Conservation (phyloP, 2,329 filamentous ascomycete genomes). For the Cephalotrichum gorgonifer region DNA sequence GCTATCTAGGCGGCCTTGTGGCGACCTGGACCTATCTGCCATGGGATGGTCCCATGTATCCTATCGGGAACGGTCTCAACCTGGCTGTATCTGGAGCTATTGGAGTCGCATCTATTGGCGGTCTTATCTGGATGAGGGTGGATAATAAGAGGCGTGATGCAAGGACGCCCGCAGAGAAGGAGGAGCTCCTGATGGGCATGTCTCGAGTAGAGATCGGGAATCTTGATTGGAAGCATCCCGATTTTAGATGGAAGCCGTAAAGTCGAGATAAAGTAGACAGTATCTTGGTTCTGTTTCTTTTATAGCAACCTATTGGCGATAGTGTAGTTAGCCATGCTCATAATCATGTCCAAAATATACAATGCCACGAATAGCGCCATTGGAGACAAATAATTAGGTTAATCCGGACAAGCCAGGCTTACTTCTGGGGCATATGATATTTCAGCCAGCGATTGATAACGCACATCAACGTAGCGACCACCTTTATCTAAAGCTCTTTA, state of each 20-base stretch:
- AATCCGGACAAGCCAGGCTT: too few species aligned
- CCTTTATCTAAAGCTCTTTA: too few species aligned
- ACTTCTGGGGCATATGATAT: too few species aligned
- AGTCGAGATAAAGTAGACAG: neutral
- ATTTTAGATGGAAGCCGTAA: conserved; percentile 10
- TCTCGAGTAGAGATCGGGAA: conserved; percentile 3
- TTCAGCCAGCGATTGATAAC: too few species aligned
- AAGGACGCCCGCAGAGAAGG: conserved; percentile 3
- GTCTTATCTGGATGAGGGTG: conserved; percentile 9
- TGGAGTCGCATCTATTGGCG: conserved; percentile 3
- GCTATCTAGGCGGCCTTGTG: conserved; percentile 10
- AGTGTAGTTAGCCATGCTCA: neutral
- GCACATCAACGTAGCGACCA: too few species aligned
- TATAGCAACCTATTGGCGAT: neutral
- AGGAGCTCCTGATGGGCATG: conserved; percentile 7
- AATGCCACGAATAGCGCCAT: neutral
- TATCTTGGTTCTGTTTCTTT: neutral
- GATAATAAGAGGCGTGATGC: conserved; percentile 9
- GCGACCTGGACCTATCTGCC: conserved; percentile 10
- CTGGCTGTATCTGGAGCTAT: conserved; percentile 5
- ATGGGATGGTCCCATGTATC: conserved; percentile 9
- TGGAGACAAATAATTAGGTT: too few species aligned
- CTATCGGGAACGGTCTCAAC: conserved; percentile 10
- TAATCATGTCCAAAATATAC: neutral
- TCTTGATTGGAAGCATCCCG: conserved; percentile 11